Percentiles rank a stretch among this genome's conserved stretches.
phyloP scores from a whole-genome alignment of 2,329 filamentous ascomycete species.

The Penicillium decumbens region DNA sequence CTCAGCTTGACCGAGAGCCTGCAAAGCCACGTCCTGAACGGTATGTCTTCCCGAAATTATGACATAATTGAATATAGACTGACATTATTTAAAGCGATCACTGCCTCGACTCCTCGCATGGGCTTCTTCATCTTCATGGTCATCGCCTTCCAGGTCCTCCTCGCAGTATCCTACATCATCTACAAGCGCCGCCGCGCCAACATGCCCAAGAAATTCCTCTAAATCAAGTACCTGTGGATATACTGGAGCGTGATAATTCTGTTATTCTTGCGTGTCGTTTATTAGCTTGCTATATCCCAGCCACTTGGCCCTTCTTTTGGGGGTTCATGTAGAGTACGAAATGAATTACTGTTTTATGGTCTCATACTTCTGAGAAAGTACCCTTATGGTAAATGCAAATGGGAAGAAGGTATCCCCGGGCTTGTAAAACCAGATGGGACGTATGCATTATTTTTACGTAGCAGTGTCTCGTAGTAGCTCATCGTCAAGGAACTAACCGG shows the following conservation, averaged over 20 bases:
- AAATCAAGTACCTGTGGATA: constrained; percentile 21
- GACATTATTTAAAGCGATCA: constrained; percentile 42
- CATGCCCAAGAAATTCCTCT: constrained; percentile 90
- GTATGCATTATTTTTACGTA: too few relatives aligned
- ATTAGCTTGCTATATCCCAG: constrained; percentile 13
- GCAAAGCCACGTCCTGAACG: constrained; percentile 47
- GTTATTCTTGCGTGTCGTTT: constrained; percentile 18
- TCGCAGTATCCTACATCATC: constrained; percentile 64
- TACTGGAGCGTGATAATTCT: neutral
- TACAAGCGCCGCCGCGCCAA: constrained; percentile 75
- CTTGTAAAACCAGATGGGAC: too few relatives aligned
- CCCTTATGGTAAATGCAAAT: neutral
- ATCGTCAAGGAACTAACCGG: too few relatives aligned
- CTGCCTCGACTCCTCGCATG: constrained; percentile 53
- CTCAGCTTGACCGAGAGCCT: constrained; percentile 50
- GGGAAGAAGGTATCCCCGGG: too few relatives aligned
- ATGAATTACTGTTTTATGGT: constrained; percentile 2
- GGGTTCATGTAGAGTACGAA: constrained; percentile 23
- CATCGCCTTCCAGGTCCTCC: constrained; percentile 67
- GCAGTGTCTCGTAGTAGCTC: too few relatives aligned
- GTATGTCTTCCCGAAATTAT: constrained; percentile 38
- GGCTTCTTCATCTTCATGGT: constrained; percentile 65
- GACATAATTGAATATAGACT: constrained; percentile 17
- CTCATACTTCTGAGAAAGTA: neutral
- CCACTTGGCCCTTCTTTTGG: constrained; percentile 6